Base-by-base conservation (phyloP, 306 rosid genomes). In the Rosa multiflora region DNA sequence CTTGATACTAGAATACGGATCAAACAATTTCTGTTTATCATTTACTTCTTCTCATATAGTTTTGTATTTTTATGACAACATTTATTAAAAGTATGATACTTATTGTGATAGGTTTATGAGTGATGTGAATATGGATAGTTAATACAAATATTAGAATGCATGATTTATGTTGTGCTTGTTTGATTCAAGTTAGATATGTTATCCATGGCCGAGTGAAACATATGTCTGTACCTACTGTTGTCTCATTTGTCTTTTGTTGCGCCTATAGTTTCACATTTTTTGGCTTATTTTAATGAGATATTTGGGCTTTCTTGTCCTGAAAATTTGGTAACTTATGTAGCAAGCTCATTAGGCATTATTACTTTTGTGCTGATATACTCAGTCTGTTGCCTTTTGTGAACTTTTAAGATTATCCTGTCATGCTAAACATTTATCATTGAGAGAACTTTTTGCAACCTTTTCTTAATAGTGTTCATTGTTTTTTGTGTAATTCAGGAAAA, bases 401-500 rank as follows among this genome's bases (percentile, higher is more conserved):
- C 59, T 44, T 9, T 37, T 52, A 53, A 32, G 47, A 51, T 51
- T 20, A 17, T 52, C 58, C 15, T 52, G 9, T 52, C 58, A 61
- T 61, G 5, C n/a, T 55, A 39, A 55, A n/a, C 17, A 1, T 32
- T 56, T 23, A 58, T 59, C 29, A 3, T 14, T 39, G 23, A 23
- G 20, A 32, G 49, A 21, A 39, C 9, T 43, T 42, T 55, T 17
- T 75, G 58, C 5, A 59, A 26, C 39, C 49, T 21, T 39, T 74
- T 40, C 48, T 40, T 62, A 20, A 67, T 9, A 29, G 62, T 74
- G n/a, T 67, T 42, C 26, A 69, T 56, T 42, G 48, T 8, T 35
- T 23, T 23, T n/a, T 48, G 20, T 48, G 21, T 72, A 58, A 14
- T 42, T 80, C 68, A 48, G 81, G 74, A 72, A 69, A 67, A 53